Evolutionary conservation across 2,329 filamentous ascomycete species (phyloP), one percentile per base, ranked within the genome.

Genomic region (Hypoxylon sp.): DNA sequence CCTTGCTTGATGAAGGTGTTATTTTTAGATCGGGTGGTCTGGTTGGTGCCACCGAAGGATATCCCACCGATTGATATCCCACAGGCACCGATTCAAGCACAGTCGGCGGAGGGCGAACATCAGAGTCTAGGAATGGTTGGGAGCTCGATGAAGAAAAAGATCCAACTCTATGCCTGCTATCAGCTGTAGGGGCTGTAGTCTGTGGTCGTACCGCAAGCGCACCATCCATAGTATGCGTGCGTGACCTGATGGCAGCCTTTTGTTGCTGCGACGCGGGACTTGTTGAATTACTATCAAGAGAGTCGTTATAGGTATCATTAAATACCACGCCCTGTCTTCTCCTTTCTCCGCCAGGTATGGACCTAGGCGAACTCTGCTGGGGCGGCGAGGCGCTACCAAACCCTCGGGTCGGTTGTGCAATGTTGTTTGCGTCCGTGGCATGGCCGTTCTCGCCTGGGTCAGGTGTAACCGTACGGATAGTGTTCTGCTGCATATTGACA

Each of bases 81-180:
- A 30, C 28, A 7, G 28, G 7, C 28, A 30, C 28, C 2, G 82
- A 80, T 66, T 86, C 83, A 10, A 81, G 75, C 10, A 80, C 76
- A n/a, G 80, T 78, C 23, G 79, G 75, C 21, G 80, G 75, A 19
- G 79, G 71, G 60, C 80, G 82, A 62, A 82, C 80, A 43, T 82
- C 78, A 51, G 76, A 70, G 57, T 87, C 85, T 63, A 84, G 79
- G 52, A 85, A 83, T 53, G 84, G 82, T 51, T 87, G 82, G 3
- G 88, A 86, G 3, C 84, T 80, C 6, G 88, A 84, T 36, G 90
- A 90, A 72, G 91, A 90, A 72, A 93, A 87, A 28, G 91, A 93
- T 53, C 91, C 90, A 46, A 93, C 87, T 56, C 91, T 86, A 73
- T 90, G 87, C 56, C 91, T 86, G 72, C 81, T 84, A 64, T 88